Evolutionary conservation across 73 alveolate species (phyloP), one percentile per base, ranked within the genome.

Genomic region (Tetrahymena thermophila): DNA sequence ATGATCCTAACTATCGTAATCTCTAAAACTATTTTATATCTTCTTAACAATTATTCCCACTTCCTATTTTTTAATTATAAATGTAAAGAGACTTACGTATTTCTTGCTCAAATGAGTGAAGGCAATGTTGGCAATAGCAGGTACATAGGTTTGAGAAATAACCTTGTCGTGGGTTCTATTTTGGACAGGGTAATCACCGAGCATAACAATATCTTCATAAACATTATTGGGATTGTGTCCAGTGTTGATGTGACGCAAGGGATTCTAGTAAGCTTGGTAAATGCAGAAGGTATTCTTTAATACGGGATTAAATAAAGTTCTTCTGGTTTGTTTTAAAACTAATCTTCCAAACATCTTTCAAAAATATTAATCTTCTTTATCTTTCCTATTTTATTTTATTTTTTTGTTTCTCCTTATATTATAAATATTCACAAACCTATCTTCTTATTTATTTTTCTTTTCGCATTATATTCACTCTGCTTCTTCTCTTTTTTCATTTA

Each of bases 81-180:
- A 71, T 71, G 89, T 71, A 71, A 71, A 71, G 89, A 71, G 89
- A 71, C 89, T 71, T 71, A 71, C 89, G 40, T 28, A 71, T 71
- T 71, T 71, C 89, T 71, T 71, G 89, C 89, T 71, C 89, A 71
- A 71, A 31, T 71, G 89, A 71, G 89, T 71, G 89, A 71, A 71
- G 37, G 89, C 89, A 71, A 71, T 71, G 11, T 71, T 71, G 89
- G 89, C 37, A 71, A 71, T 71, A 31, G 89, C 89, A 71, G 89
- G 89, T 2, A 31, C 37, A 34, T 71, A 71, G 31, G 89, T 23
- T 71, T 71, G 37, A 71, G 89, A 71, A 71, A 71, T 17, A 31
- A 71, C 42, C 89, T 71, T 71, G 37, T 71, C 38, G 7, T 28
- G 35, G 17, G 89, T 71, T 71, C 89, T 71, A 11, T 2, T 28